A percentile compares a stretch with the other conserved stretches of the same genome.
Evolutionary conservation across 2,329 filamentous ascomycete species (phyloP).

Genomic region (Ceratocystis harringtonii): DNA sequence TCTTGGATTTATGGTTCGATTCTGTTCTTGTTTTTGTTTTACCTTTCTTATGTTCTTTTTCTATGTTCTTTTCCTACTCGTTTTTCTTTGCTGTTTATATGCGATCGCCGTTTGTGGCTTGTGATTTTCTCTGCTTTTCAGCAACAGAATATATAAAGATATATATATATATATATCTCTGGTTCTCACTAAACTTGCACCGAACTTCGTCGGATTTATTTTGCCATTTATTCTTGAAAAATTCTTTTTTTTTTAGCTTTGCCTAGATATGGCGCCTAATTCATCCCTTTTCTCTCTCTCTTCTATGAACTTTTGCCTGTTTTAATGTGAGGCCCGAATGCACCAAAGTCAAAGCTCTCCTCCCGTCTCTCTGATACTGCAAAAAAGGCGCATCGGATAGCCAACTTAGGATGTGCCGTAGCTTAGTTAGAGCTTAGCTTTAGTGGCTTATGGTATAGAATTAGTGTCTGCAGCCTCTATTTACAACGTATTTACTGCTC

Average conservation of each 20-base stretch:
- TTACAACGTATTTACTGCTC: too few relatives aligned
- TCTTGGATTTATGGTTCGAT: neutral
- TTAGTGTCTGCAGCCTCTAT: too few relatives aligned
- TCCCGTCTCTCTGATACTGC: neutral
- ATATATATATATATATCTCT: neutral
- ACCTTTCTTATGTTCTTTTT: neutral
- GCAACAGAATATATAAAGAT: neutral
- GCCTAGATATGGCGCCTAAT: neutral
- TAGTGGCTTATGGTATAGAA: too few relatives aligned
- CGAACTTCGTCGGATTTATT: too few relatives aligned
- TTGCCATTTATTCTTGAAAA: neutral
- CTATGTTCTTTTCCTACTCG: neutral
- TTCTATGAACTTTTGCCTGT: neutral
- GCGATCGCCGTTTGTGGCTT: neutral
- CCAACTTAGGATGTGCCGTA: constrained; percentile 8
- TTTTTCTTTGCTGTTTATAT: neutral
- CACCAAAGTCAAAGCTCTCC: neutral
- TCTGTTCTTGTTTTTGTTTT: neutral
- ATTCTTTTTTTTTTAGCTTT: neutral
- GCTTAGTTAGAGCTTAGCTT: neutral
- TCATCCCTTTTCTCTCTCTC: neutral
- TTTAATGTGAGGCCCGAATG: constrained; percentile 3
- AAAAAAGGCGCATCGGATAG: constrained; percentile 13
- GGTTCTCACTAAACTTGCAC: neutral
- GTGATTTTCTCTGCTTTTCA: neutral